phyloP scores from a whole-genome alignment of 2,329 filamentous ascomycete species.

The Penicillium sp. region DNA sequence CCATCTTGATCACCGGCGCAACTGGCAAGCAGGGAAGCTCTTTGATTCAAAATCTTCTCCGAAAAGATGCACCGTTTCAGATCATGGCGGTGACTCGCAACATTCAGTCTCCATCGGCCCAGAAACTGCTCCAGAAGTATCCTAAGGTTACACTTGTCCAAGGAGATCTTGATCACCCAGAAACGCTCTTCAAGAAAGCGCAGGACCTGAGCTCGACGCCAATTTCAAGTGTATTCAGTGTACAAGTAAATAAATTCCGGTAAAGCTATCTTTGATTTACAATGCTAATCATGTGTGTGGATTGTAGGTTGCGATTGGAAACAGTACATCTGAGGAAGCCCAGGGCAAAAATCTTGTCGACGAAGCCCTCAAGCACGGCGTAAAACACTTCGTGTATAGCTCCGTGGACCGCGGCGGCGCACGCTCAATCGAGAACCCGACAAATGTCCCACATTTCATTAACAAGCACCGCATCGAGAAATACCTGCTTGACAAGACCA shows the following conservation, averaged over 20 bases:
- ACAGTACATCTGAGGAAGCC: conserved; percentile 47
- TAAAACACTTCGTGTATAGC: conserved; percentile 67
- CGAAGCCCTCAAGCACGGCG: conserved; percentile 58
- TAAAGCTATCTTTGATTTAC: neutral
- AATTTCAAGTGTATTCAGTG: conserved; percentile 66
- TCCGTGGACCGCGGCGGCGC: conserved; percentile 67
- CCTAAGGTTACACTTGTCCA: conserved; percentile 59
- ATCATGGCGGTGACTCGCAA: conserved; percentile 67
- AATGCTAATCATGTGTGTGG: neutral
- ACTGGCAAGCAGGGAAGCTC: conserved; percentile 49
- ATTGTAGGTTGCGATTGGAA: neutral
- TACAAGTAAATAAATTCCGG: conserved; percentile 52
- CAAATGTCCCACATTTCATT: conserved; percentile 65
- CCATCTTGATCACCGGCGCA: conserved; percentile 43
- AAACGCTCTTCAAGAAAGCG: conserved; percentile 55
- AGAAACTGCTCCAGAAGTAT: conserved; percentile 52
- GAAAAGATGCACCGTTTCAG: conserved; percentile 41
- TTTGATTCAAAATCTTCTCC: conserved; percentile 38
- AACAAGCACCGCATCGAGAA: conserved; percentile 66
- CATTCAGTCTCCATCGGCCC: conserved; percentile 54
- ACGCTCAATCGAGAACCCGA: conserved; percentile 55
- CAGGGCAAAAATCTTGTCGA: conserved; percentile 66
- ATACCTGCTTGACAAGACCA: conserved; percentile 57
- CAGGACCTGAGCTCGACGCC: conserved; percentile 38
- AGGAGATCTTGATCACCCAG: conserved; percentile 60